Evolutionary conservation across 257 asterid species (phyloP).

Genomic region (Solanum clarkiae): DNA sequence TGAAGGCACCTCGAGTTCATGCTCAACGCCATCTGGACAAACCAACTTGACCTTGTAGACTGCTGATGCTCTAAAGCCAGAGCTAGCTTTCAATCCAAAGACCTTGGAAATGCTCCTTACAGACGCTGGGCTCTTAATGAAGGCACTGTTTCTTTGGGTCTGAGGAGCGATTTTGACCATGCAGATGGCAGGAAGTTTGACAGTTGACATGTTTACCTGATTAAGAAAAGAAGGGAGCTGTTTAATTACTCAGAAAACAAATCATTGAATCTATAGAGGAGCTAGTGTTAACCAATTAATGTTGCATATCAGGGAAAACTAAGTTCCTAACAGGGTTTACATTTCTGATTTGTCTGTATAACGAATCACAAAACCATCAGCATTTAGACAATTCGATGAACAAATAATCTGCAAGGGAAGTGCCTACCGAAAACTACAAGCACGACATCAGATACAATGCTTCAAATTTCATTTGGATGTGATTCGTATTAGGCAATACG

Average conservation of each 20-base stretch:
- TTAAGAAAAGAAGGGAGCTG: not conserved
- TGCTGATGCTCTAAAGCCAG: conserved; percentile 39
- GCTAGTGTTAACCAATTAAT: not conserved
- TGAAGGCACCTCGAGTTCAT: conserved; percentile 51
- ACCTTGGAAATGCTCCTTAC: conserved; percentile 26
- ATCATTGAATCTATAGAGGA: not conserved
- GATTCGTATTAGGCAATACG: too few species aligned
- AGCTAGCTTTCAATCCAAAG: conserved; percentile 41
- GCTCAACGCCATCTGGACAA: conserved; percentile 46
- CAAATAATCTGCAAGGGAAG: not conserved
- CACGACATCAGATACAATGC: not conserved
- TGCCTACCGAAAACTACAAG: not conserved
- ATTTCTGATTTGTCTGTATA: not conserved
- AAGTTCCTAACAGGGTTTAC: not conserved
- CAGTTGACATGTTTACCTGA: conserved; percentile 57
- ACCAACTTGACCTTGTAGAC: conserved; percentile 62
- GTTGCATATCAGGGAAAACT: not conserved
- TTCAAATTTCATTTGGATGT: too few species aligned
- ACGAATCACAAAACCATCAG: not conserved
- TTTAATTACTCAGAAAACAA: not conserved
- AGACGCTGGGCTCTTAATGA: conserved; percentile 33
- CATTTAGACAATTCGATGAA: not conserved
- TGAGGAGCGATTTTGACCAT: conserved; percentile 24
- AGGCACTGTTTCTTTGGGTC: conserved; percentile 15
- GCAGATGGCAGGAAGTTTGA: conserved; percentile 35